A percentile compares a stretch with the other conserved stretches of the same genome.
phyloP scores from a whole-genome alignment of 2,329 filamentous ascomycete species.

The Penicillium corylophilum region DNA sequence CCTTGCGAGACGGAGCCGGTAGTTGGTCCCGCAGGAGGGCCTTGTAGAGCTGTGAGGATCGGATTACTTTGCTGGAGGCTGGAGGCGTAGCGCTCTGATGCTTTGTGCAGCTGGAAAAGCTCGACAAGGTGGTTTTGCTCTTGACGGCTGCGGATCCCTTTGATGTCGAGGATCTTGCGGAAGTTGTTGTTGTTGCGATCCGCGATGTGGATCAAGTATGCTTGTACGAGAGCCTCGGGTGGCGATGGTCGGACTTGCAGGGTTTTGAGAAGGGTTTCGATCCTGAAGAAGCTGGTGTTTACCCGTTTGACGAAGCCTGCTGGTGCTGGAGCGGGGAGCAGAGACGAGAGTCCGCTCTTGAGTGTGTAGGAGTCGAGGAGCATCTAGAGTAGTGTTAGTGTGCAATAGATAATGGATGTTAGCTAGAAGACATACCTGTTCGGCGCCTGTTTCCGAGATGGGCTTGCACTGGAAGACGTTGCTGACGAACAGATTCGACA shows the following conservation, averaged over 20 bases:
- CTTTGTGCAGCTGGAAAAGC: constrained; percentile 83
- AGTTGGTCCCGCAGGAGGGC: constrained; percentile 25
- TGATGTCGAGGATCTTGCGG: constrained; percentile 91
- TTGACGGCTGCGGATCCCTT: constrained; percentile 76
- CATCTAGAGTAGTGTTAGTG: constrained; percentile 60
- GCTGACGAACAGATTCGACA: constrained; percentile 74
- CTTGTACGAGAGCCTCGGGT: constrained; percentile 90
- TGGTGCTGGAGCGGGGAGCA: constrained; percentile 58
- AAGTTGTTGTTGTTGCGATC: constrained; percentile 95
- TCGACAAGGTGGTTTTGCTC: constrained; percentile 84
- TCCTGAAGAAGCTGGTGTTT: constrained; percentile 75
- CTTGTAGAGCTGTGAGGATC: constrained; percentile 64
- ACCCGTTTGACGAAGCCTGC: constrained; percentile 80
- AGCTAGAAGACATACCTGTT: constrained; percentile 61
- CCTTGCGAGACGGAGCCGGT: constrained; percentile 47
- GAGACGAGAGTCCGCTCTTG: constrained; percentile 50
- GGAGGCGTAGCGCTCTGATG: constrained; percentile 60
- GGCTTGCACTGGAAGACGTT: constrained; percentile 88
- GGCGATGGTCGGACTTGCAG: constrained; percentile 90
- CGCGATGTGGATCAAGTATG: constrained; percentile 94
- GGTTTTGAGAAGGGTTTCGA: constrained; percentile 92
- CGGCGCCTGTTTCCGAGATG: constrained; percentile 88
- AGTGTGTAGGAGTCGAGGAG: constrained; percentile 83
- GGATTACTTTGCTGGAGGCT: constrained; percentile 69
- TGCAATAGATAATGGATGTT: not conserved